A percentile compares a stretch with the other conserved stretches of the same genome.
These are phyloP conservation scores for Saprolegnia diclina DNA, from an alignment of 352 stramenopile genomes.

Conservation along the genomic window DNA sequence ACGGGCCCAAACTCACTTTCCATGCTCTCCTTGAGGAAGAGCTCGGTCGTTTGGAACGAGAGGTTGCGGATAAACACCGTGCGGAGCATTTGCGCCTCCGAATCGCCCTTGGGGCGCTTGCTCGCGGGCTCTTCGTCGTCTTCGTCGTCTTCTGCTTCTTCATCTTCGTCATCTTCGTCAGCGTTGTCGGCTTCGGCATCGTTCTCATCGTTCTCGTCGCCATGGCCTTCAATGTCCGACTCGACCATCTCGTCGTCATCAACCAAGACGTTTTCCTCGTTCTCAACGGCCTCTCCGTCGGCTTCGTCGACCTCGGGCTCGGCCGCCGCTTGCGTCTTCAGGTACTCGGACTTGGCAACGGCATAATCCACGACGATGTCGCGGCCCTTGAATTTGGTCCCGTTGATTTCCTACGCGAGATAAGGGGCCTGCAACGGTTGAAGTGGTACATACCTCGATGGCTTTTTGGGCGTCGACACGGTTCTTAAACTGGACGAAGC, in stretches of 20 bases:
- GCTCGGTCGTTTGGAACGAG: conserved; percentile 77
- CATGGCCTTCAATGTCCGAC: conserved; percentile 30
- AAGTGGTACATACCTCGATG: conserved; percentile 35
- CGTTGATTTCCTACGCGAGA: conserved; percentile 46
- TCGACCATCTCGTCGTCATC: conserved; percentile 30
- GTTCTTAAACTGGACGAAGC: conserved; percentile 77
- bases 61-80: conserved; percentile 82
- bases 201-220: conserved; percentile 28
- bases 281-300: conserved; percentile 29
- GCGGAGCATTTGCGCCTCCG: conserved; percentile 67
- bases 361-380: conserved; percentile 85
- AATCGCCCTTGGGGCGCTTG: conserved; percentile 43
- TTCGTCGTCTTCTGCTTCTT: conserved; percentile 37
- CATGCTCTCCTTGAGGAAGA: conserved; percentile 65
- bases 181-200: conserved; percentile 32
- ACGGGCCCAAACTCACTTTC: conserved; percentile 54
- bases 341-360: conserved; percentile 69
- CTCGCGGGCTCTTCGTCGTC: conserved; percentile 27
- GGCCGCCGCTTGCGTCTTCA: conserved; percentile 39
- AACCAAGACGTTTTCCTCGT: conserved; percentile 31
- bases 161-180: conserved; percentile 31
- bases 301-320: conserved; percentile 28
- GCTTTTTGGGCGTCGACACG: conserved; percentile 49
- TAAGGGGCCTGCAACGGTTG: not conserved
- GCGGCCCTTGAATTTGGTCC: conserved; percentile 68